Evolutionary conservation across 129 eudicot species (phyloP).

Genomic region (Gnaphalium uliginosum): DNA sequence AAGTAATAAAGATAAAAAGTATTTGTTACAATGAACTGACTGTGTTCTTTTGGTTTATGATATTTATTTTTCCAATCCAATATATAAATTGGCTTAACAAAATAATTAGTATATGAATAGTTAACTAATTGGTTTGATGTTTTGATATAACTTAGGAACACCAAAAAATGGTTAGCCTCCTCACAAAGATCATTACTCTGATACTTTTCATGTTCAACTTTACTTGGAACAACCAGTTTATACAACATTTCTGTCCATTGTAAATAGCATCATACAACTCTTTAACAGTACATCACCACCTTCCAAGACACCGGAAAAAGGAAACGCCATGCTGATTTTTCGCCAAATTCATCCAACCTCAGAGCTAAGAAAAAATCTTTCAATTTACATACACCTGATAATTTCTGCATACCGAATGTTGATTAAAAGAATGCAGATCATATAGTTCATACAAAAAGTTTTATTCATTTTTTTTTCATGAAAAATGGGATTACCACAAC

Average conservation of each 20-base stretch:
- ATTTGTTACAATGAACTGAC: too few relatives aligned
- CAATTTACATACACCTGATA: background rate
- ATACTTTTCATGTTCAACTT: background rate
- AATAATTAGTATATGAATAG: too few relatives aligned
- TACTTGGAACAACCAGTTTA: background rate
- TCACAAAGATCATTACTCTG: background rate
- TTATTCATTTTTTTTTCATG: background rate
- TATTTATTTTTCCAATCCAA: too few relatives aligned
- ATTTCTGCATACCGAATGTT: background rate
- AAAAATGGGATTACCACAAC: background rate
- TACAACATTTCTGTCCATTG: background rate
- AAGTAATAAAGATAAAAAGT: too few relatives aligned
- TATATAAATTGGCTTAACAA: too few relatives aligned
- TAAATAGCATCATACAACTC: slow-evolving; percentile 2
- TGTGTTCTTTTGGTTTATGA: too few relatives aligned
- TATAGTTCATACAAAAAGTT: background rate
- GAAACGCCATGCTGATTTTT: background rate
- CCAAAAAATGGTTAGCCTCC: background rate
- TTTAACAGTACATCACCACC: background rate
- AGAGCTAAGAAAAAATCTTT: background rate
- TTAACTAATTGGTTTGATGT: background rate
- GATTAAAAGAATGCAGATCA: background rate
- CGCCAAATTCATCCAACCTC: background rate
- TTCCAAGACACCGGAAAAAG: background rate
- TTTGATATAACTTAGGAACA: background rate